Evolutionary conservation across 129 eudicot species (phyloP).

Genomic region (Flaveria trinervia): DNA sequence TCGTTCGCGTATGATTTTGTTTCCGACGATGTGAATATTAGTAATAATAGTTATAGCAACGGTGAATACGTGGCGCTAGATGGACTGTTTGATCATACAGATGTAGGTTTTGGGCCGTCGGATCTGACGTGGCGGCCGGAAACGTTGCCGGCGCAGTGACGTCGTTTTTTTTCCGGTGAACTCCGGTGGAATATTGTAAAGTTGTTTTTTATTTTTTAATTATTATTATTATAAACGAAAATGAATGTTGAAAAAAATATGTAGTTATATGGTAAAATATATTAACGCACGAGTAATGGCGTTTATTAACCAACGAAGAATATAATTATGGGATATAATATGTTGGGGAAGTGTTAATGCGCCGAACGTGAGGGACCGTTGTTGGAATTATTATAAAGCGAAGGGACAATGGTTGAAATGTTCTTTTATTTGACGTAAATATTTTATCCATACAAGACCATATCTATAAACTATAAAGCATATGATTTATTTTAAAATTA

Average conservation of each 20-base stretch:
- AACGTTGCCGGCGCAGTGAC: constrained; percentile 61
- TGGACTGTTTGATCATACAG: constrained; percentile 81
- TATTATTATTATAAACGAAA: constrained; percentile 2
- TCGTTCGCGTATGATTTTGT: constrained; percentile 56
- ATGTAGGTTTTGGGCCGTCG: constrained; percentile 62
- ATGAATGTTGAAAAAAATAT: background rate
- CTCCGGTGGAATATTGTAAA: constrained; percentile 30
- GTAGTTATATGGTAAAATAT: background rate
- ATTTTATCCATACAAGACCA: too few species aligned
- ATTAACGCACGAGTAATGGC: background rate
- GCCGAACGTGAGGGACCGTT: background rate
- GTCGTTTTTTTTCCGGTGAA: constrained; percentile 11
- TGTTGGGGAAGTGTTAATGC: too few species aligned
- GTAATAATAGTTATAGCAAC: background rate
- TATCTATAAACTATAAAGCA: too few species aligned
- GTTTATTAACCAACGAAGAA: background rate
- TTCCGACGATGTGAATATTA: constrained; percentile 20
- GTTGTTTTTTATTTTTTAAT: constrained; percentile 22
- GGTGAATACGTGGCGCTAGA: constrained; percentile 70
- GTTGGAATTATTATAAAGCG: background rate
- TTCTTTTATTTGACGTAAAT: too few species aligned
- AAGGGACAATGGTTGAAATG: background rate
- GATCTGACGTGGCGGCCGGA: constrained; percentile 68
- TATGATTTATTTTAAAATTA: too few species aligned
- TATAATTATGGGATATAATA: background rate